A percentile compares a stretch with the other conserved stretches of the same genome.
These are phyloP conservation scores for Chrysosporium keratinophilum DNA, from an alignment of 2,329 filamentous ascomycete species.

Conservation along the genomic window DNA sequence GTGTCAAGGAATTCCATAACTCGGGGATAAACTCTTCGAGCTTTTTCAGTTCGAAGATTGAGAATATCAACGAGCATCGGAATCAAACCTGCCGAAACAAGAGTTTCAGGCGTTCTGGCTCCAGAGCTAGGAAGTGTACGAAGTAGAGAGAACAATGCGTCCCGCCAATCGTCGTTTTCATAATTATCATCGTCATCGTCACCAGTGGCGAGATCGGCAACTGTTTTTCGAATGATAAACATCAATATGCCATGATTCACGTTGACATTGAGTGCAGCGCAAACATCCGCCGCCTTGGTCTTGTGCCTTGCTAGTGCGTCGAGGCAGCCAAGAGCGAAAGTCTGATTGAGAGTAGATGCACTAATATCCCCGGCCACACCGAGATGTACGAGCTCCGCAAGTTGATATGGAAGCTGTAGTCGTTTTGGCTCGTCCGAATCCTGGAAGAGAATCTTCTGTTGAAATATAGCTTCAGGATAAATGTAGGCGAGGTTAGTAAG, in stretches of 20 bases:
- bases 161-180: constrained; percentile 78
- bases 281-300: constrained; percentile 66
- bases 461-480: constrained; percentile 68
- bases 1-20: constrained; percentile 81
- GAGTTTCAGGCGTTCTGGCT: constrained; percentile 64
- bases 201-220: constrained; percentile 64
- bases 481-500: constrained; percentile 89
- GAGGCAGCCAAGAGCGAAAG: constrained; percentile 67
- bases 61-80: constrained; percentile 84
- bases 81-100: constrained; percentile 81
- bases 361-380: constrained; percentile 56
- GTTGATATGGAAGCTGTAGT: constrained; percentile 81
- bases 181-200: constrained; percentile 49
- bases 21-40: constrained; percentile 72
- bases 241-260: constrained; percentile 93
- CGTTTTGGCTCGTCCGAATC: constrained; percentile 83
- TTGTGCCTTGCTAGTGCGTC: constrained; percentile 78
- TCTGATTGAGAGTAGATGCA: constrained; percentile 68
- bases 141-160: constrained; percentile 77
- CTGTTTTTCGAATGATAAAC: constrained; percentile 82
- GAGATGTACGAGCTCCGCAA: constrained; percentile 83
- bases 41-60: constrained; percentile 67
- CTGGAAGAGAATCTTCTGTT: constrained; percentile 73
- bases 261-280: constrained; percentile 83
- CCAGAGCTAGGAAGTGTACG: constrained; percentile 64